Evolutionary conservation across 352 stramenopile species (phyloP).

Genomic region (Globisporangium abappressorium): DNA sequence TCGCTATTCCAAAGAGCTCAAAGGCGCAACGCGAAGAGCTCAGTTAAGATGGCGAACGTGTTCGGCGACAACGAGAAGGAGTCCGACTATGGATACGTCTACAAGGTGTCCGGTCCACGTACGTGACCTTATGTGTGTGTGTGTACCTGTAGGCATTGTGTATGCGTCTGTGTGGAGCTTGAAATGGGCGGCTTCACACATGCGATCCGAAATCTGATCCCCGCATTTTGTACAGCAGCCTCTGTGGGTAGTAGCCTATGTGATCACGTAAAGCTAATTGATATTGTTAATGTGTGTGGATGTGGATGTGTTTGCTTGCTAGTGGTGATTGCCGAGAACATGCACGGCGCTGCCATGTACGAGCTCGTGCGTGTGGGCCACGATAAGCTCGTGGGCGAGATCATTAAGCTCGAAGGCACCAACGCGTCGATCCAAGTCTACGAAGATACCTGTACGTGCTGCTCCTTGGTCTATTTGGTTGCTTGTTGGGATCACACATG

Average conservation of each 20-base stretch:
- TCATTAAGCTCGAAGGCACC: conserved; percentile 99
- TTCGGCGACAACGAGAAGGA: conserved; percentile 87
- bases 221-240: neutral
- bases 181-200: neutral
- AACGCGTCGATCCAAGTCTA: conserved; percentile 99
- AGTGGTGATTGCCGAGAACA: conserved; percentile 99
- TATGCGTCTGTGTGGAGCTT: neutral
- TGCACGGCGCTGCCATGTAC: conserved; percentile 99
- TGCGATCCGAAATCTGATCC: neutral
- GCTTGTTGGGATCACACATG: neutral
- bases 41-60: conserved; percentile 66
- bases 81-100: conserved; percentile 98
- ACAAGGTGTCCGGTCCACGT: conserved; percentile 98
- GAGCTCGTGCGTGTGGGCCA: conserved; percentile 96
- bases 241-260: neutral
- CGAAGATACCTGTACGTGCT: conserved; percentile 92
- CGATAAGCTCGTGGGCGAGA: conserved; percentile 99
- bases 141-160: neutral
- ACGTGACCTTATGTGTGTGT: conserved; percentile 30
- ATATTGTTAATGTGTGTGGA: neutral
- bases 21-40: conserved; percentile 11
- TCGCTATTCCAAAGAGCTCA: conserved; percentile 20
- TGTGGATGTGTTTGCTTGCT: neutral
- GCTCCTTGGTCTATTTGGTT: neutral
- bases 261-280: neutral